Evolutionary conservation across 768 basidiomycete species (phyloP).

Genomic region (Kwoniella shandongensis): DNA sequence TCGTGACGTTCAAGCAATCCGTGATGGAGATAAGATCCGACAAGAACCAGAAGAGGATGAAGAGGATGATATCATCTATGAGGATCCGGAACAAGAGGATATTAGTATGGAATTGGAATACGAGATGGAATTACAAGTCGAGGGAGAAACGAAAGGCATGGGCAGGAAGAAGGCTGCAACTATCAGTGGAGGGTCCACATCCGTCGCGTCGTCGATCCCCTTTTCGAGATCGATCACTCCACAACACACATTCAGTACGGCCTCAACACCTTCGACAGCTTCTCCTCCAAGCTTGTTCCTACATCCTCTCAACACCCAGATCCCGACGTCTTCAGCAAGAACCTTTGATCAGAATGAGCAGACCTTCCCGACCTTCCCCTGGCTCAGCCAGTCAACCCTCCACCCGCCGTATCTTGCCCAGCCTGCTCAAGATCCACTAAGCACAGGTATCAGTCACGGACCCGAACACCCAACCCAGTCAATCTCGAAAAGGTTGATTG

Average conservation of each 20-base stretch:
- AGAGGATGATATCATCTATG: background rate
- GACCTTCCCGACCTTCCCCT: background rate
- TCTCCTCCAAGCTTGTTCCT: background rate
- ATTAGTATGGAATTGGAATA: background rate
- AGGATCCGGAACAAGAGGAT: background rate
- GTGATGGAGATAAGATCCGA: background rate
- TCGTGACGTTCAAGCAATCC: conserved; percentile 6
- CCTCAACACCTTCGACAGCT: background rate
- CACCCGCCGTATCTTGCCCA: no score
- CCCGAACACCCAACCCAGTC: no score
- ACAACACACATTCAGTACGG: background rate
- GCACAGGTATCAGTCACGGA: no score
- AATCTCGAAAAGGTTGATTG: no score
- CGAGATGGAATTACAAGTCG: background rate
- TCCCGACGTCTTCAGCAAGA: background rate
- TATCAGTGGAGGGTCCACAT: background rate
- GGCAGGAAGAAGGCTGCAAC: conserved; percentile 4
- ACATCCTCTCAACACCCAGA: background rate
- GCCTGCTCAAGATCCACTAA: no score
- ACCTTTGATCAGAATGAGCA: background rate
- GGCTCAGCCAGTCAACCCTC: conserved; percentile 2
- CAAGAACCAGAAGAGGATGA: background rate
- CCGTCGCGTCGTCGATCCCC: background rate
- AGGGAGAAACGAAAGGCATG: conserved; percentile 1
- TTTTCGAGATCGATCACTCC: background rate